phyloP scores from a whole-genome alignment of 2,329 filamentous ascomycete species.

The Pseudogymnoascus sp. region DNA sequence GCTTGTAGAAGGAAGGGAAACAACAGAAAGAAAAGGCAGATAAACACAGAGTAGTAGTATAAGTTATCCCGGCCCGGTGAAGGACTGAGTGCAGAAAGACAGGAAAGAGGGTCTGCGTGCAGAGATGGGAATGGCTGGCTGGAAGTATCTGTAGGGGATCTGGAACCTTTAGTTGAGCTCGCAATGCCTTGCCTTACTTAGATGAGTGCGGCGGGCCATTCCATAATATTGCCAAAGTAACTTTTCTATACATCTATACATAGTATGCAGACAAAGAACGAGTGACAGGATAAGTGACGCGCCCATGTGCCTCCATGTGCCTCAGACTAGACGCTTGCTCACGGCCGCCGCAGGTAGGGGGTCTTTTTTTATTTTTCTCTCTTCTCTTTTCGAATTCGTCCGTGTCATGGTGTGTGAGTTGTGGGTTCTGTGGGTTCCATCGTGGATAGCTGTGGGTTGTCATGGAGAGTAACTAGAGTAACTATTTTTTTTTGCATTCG shows the following conservation, averaged over 20 bases:
- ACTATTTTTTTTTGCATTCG: neutral
- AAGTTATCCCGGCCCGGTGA: neutral
- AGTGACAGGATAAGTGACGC: neutral
- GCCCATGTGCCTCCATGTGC: neutral
- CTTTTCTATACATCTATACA: neutral
- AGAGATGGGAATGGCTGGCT: neutral
- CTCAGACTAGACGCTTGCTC: neutral
- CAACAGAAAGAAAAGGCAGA: neutral
- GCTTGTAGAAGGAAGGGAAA: neutral
- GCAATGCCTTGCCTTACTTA: neutral
- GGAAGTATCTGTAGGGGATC: neutral
- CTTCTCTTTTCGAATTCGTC: too few species aligned
- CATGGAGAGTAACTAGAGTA: neutral
- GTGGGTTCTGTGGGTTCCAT: neutral
- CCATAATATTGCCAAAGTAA: neutral
- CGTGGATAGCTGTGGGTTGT: neutral
- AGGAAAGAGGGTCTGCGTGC: neutral
- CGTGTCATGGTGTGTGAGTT: neutral
- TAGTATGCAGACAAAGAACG: neutral
- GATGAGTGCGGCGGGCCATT: neutral
- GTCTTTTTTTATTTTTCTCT: neutral
- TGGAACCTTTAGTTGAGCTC: neutral
- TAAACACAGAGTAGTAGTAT: neutral
- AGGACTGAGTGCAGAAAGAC: neutral
- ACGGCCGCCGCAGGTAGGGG: neutral